Conservation (phyloP, 2,329 filamentous ascomycete genomes). For the Fusarium mexicanum region DNA sequence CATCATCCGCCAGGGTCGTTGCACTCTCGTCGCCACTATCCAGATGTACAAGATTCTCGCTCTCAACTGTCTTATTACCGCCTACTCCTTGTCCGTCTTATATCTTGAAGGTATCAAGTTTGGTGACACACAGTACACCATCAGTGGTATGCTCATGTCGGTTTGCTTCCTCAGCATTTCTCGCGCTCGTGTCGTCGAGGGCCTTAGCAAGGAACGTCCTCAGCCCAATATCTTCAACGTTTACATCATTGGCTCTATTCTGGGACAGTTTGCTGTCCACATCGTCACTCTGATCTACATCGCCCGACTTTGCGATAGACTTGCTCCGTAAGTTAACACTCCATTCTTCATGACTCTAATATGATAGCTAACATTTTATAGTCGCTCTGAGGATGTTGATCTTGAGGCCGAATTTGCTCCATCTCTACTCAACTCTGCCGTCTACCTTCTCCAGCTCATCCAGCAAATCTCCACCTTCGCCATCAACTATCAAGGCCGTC, state of each 20-base stretch:
- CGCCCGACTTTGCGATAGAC: conserved; percentile 83
- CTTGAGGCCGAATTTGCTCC: conserved; percentile 95
- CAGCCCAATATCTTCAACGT: conserved; percentile 99
- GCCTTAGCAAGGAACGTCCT: conserved; percentile 93
- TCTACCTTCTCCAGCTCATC: conserved; percentile 97
- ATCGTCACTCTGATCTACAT: conserved; percentile 95
- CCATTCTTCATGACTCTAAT: rapidly evolving
- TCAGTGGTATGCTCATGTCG: conserved; percentile 99
- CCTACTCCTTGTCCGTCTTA: conserved; percentile 94
- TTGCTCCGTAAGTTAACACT: conserved; percentile 78
- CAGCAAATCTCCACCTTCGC: conserved; percentile 99
- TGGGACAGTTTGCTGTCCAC: conserved; percentile 96
- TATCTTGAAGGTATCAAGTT: conserved; percentile 99
- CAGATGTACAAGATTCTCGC: conserved; percentile 99
- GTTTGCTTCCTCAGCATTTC: conserved; percentile 99
- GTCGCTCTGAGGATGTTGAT: conserved; percentile 72
- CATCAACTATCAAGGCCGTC: conserved; percentile 98
- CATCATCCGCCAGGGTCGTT: conserved; percentile 96
- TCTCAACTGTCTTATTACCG: conserved; percentile 96
- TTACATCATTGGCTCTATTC: conserved; percentile 97
- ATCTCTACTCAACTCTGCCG: conserved; percentile 93
- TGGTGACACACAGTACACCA: conserved; percentile 96
- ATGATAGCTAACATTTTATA: conserved; percentile 46
- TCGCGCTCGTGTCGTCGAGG: conserved; percentile 94
- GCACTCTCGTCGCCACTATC: conserved; percentile 96